Base-by-base conservation (phyloP, 805 yeast species). In the Yarrowia sp. region DNA sequence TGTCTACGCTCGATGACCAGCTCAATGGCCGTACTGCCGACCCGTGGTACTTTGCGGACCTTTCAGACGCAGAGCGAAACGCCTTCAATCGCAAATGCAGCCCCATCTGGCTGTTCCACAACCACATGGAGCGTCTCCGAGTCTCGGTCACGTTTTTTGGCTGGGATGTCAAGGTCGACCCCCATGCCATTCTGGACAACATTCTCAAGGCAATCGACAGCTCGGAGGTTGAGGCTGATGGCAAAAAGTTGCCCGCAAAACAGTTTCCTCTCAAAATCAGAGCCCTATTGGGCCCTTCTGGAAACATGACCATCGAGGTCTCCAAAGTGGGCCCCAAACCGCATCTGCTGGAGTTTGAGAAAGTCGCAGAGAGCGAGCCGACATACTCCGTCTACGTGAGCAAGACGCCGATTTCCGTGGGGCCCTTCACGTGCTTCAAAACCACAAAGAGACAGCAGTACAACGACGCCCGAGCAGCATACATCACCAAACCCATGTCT, bases 391-490 rank as follows among this genome's bases (percentile, higher is more conserved):
- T 61, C 13, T 61, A 46, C 12, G 44, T 61, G 43, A 14, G 38
- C 24, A 15, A 44, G 10, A 9, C 8, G 0, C 55, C 66, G 20
- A 46, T 61, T 36, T 34, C 24, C 3, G 55, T 61, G 5, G 66
- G 66, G 0, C 66, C 66, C 6, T 61, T 61, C 24, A 61, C 66
- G n/a, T 38, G 55, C 15, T 61, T 61, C 55, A 61, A 61, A n/a
- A 61, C 66, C 17, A 61, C 66, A 1, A 47, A 46, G 9, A 20
- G 66, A 47, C 15, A 61, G 5, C 66, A 61, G 24, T 61, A 61
- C 38, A 61, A 61, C 13, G 55, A 34, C 20, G 66, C 66, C 4
- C 34, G 66, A 20, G 38, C 43, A 13, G 46, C 17, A 1, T 61
- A 61, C 24, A 46, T 61, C 38, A 36, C 66, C 6, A 39, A 36